phyloP scores from a whole-genome alignment of 164 flowering plant genomes.

The Stephania yunnanensis region DNA sequence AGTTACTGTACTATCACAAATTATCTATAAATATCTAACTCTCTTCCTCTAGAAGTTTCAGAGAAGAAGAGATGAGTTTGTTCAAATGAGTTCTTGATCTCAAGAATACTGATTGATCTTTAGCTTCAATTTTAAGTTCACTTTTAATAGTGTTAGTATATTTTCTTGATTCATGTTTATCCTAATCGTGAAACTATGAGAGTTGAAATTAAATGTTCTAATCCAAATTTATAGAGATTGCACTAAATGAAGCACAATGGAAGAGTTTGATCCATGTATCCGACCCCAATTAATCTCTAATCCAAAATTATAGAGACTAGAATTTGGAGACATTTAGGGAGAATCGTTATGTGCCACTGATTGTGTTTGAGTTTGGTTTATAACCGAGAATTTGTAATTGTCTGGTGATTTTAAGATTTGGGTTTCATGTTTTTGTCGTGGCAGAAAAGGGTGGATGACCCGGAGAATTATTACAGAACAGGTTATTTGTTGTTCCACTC shows the following conservation, averaged over 20 bases:
- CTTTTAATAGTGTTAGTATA: not conserved
- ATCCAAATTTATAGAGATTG: not conserved
- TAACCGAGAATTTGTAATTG: not conserved
- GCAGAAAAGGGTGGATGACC: slow-evolving; percentile 26
- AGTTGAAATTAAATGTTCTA: not conserved
- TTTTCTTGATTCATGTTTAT: not conserved
- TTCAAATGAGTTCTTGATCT: no score
- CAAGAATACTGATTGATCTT: no score
- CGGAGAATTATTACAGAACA: slow-evolving; percentile 4
- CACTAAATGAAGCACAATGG: no score
- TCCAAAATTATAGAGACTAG: not conserved
- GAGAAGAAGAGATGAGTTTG: no score
- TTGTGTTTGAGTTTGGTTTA: not conserved
- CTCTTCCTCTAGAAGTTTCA: no score
- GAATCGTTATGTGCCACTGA: not conserved
- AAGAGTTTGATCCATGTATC: no score
- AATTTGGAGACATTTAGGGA: not conserved
- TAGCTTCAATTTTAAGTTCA: no score
- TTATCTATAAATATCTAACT: no score
- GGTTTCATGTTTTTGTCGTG: not conserved
- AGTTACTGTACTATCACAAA: no score
- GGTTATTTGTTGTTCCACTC: slow-evolving; percentile 25
- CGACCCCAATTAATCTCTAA: no score
- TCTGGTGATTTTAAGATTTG: not conserved
- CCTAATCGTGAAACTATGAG: not conserved